Conservation (phyloP, 2,329 filamentous ascomycete species). For the Spiromastix sp. region DNA sequence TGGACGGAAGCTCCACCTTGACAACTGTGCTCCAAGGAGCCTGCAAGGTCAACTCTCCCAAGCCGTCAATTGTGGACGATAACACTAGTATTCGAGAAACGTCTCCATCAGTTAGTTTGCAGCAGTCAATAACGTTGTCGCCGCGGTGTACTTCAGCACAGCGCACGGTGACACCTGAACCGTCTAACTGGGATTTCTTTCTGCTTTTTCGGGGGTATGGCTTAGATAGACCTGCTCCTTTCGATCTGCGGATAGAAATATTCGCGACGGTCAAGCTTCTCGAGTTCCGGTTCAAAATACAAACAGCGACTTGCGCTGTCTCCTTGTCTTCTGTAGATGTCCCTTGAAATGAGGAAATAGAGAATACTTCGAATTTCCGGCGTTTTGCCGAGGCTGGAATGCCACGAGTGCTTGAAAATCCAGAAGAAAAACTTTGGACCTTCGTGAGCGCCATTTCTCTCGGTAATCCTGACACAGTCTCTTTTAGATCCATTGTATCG, state of each 20-base stretch:
- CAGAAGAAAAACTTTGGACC: conserved; percentile 58
- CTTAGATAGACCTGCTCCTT: conserved; percentile 4
- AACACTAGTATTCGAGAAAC: conserved; percentile 61
- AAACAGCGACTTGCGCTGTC: conserved; percentile 37
- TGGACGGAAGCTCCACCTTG: conserved; percentile 51
- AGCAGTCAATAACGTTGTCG: conserved; percentile 61
- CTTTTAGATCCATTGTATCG: conserved; percentile 61
- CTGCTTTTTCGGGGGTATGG: conserved; percentile 19
- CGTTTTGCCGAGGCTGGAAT: conserved; percentile 17
- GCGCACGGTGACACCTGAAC: conserved; percentile 6
- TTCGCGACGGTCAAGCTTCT: conserved; percentile 58
- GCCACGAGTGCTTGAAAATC: conserved; percentile 22
- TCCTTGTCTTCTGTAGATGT: conserved; percentile 22
- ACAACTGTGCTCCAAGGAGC: conserved; percentile 64
- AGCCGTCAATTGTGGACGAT: conserved; percentile 53
- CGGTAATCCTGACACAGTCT: conserved; percentile 60
- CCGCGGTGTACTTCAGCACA: conserved; percentile 44
- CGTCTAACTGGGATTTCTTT: conserved; percentile 7
- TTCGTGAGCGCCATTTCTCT: conserved; percentile 64
- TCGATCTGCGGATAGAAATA: conserved; percentile 37
- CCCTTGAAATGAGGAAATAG: conserved; percentile 42
- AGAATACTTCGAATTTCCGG: conserved; percentile 45
- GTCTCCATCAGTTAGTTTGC: conserved; percentile 56
- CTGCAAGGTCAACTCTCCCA: conserved; percentile 59
- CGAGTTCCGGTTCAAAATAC: conserved; percentile 59